Base-by-base conservation (phyloP, 2,329 filamentous ascomycete genomes). In the Periconia sp. region DNA sequence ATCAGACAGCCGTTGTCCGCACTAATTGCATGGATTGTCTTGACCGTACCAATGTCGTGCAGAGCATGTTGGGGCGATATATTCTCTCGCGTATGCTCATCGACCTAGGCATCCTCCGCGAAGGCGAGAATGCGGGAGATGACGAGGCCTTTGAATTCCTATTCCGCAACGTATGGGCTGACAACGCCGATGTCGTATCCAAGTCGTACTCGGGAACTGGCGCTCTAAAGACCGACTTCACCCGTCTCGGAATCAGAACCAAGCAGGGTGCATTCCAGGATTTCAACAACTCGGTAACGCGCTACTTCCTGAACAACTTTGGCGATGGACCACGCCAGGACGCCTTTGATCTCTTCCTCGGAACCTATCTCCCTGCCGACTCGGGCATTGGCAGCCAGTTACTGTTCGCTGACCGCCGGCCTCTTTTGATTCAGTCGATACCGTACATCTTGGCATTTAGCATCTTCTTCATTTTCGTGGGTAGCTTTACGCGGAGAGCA, bases 11-110 rank as follows among this genome's bases (percentile, higher is more conserved):
- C 48, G 92, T 97, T 12, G 92, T 99, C 52, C 86, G 94, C 40
- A 96, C 94, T 26, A 99, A 99, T 70, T 99, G 94, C 75, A 99
- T 99, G 94, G 94, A 99, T 72, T 99, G 95, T 56, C 82, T 99
- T 11, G 94, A 99, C 71, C 88, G 94, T 39, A 99, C 94, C 39
- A 99, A 99, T 61, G 92, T 99, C 5, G 90, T 99, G 3, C 94
- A 99, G 73, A 95, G 90, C 69, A 96, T 97, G 88, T 83, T 99
- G 45, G 94, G 89, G 8, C 87, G 92, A 37, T 92, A 86, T 82
- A 88, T 89, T 11, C 77, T 99, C 28, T 92, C 92, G 49, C 86
- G 91, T 53, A 94, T 96, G 77, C 84, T 99, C 43, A 82, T 86
- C 51, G 92, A 97, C 58, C 75, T 90, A 3, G 92, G 92, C 24